Evolutionary conservation across 805 yeast species (phyloP), one percentile per base, ranked within the genome.

Genomic region (Myxozyma mucilagina): DNA sequence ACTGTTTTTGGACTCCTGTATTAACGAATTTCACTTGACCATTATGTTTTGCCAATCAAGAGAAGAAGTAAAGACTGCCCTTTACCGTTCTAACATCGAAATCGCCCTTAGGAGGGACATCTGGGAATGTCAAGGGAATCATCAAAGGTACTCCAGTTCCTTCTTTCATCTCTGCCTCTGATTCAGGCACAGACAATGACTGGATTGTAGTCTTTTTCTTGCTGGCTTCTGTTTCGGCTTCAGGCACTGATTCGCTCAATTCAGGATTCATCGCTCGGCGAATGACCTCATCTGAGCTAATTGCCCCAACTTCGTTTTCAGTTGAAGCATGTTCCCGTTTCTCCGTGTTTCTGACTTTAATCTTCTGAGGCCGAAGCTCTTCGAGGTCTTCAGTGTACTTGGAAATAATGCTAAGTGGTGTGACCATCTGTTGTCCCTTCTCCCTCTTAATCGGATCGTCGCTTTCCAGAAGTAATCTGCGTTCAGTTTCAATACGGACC

Each of bases 61-160:
- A 76, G 71, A 93, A 93, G 80, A 93, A 93, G 74, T 93, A 93
- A 36, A 80, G 80, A 64, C 97, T 89, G 53, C 85, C 82, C 70
- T 81, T 80, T 47, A 92, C 87, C 60, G 81, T 82, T 43, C 77
- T 75, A 41, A 93, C 96, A 70, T 93, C 96, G 68, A 93, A 89
- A 16, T 84, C 85, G 53, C 97, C 99, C 57, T 60, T 63, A 8
- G 61, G 47, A 4, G 71, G 71, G 20, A 69, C 63, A 13, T 43
- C 51, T 3, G 70, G 69, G 51, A 69, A 69, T 8, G 43, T 44
- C 35, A 69, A 39, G 16, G 67, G 68, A 14, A 57, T 47, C 38
- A 39, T 50, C 5, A 59, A 49, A 4, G 51, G 42, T 7, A 47
- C 20, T 32, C 62, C 62, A 11, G 24, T 20, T 13, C 39, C 42